Evolutionary conservation across 2,329 filamentous ascomycete genomes (phyloP), one percentile per base, ranked within the genome.

Genomic region (Xylaria sp.): DNA sequence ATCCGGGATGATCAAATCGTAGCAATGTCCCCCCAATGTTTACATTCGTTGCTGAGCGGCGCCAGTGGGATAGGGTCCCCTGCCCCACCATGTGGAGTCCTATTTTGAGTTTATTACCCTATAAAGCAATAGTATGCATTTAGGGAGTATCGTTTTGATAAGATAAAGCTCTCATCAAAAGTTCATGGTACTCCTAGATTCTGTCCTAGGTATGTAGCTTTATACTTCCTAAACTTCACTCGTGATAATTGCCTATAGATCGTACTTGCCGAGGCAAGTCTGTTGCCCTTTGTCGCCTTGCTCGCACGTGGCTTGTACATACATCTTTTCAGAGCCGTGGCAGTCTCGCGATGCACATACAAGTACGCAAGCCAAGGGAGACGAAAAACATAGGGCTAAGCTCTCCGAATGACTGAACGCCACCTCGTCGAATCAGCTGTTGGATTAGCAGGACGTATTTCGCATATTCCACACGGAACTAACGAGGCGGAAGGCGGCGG

Each of bases 391-490:
- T 63, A 62, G 68, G 70, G 61, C 66, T 65, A 45, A 57, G 67
- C 60, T 69, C 69, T 69, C 70, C 72, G 71, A 67, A 74, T 74
- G 72, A 72, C 71, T 74, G 72, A 74, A 69, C 71, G 68, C 55
- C 69, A 67, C 65, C 57, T 71, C 46, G 62, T 66, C 42, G 72
- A 74, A 68, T 73, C 72, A 23, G 69, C 67, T 57, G 59, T 73
- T 57, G 72, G 72, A 53, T 65, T 72, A 65, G 69, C 72, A 70
- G 72, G 72, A 65, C 72, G 72, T 63, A 71, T 74, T 67, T 71
- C 70, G 50, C 66, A 72, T 53, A 60, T 68, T 58, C 70, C 72
- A 40, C 68, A 67, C 40, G 67, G 64, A 45, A 45, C 66, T 56
- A 64, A 63, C 38, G 71, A 69, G 66, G 61, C 70, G 57, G 72